phyloP scores from a whole-genome alignment of 441 rosid species.

The Theobroma grandiflorum region DNA sequence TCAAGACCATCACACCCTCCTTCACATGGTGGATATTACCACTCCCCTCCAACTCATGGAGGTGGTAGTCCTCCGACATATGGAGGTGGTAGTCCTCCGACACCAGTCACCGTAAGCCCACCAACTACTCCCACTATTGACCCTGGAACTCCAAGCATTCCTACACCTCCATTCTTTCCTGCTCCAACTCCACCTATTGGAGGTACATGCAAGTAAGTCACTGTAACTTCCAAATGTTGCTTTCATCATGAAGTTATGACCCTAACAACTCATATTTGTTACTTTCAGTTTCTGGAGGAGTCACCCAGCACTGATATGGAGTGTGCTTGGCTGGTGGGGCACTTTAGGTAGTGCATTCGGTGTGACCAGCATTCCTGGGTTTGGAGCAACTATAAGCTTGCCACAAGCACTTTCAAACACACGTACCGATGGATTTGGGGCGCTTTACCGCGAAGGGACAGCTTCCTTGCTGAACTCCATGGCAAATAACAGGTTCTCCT shows the following conservation, averaged over 20 bases:
- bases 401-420: conserved; percentile 67
- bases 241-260: background rate
- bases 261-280: conserved; percentile 15
- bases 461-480: conserved; percentile 74
- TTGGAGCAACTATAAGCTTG: conserved; percentile 56
- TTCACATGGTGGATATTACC: conserved; percentile 42
- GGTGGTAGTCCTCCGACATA: conserved; percentile 32
- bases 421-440: conserved; percentile 52
- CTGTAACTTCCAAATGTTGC: background rate
- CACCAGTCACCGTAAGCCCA: conserved; percentile 43
- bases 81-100: conserved; percentile 32
- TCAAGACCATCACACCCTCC: conserved; percentile 44
- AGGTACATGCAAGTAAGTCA: conserved; percentile 72
- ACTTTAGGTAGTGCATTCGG: conserved; percentile 60
- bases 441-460: conserved; percentile 74
- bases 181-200: conserved; percentile 55
- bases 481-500: conserved; percentile 57
- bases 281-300: conserved; percentile 71
- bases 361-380: conserved; percentile 47
- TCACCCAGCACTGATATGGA: conserved; percentile 70
- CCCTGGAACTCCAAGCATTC: conserved; percentile 62
- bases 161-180: conserved; percentile 55
- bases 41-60: conserved; percentile 51
- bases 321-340: conserved; percentile 78
- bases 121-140: conserved; percentile 52